A percentile compares a stretch with the other conserved stretches of the same genome.
These are phyloP conservation scores for Solanum clarkiae DNA, from an alignment of 257 asterid genomes.

Conservation along the genomic window DNA sequence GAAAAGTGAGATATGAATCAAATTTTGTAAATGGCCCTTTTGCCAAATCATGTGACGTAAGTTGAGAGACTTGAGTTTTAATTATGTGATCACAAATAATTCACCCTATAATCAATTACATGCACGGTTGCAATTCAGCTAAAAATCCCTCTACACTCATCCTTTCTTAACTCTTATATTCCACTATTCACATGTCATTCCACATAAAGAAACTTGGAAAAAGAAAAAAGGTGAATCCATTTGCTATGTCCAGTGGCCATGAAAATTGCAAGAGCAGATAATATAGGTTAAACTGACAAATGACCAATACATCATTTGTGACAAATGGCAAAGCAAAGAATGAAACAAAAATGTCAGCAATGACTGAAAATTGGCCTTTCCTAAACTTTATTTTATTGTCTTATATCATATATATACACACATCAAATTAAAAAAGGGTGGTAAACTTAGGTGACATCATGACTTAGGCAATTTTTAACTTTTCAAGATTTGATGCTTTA, in stretches of 20 bases:
- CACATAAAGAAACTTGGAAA: not conserved
- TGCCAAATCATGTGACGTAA: not conserved
- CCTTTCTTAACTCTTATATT: not conserved
- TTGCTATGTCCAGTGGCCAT: not conserved
- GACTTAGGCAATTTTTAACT: slow-evolving; percentile 16
- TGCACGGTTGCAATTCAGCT: not conserved
- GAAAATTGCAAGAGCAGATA: slow-evolving; percentile 21
- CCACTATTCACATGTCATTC: not conserved
- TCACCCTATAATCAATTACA: not conserved
- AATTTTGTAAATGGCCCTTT: not conserved
- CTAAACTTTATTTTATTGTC: not conserved
- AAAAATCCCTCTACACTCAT: not conserved
- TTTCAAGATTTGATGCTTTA: not conserved
- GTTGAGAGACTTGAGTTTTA: not conserved
- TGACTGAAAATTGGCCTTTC: not conserved
- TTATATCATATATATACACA: not conserved
- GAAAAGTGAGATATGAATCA: not conserved
- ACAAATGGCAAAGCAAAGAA: not conserved
- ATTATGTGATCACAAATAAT: not conserved
- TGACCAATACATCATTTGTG: slow-evolving; percentile 1
- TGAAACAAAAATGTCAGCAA: slow-evolving; percentile 2
- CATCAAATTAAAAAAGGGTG: not conserved
- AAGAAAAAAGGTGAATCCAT: not conserved
- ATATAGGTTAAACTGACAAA: slow-evolving; percentile 23
- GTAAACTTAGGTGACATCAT: slow-evolving; percentile 26